Evolutionary conservation across 768 basidiomycete genomes (phyloP).

Genomic region (Russula earlei): DNA sequence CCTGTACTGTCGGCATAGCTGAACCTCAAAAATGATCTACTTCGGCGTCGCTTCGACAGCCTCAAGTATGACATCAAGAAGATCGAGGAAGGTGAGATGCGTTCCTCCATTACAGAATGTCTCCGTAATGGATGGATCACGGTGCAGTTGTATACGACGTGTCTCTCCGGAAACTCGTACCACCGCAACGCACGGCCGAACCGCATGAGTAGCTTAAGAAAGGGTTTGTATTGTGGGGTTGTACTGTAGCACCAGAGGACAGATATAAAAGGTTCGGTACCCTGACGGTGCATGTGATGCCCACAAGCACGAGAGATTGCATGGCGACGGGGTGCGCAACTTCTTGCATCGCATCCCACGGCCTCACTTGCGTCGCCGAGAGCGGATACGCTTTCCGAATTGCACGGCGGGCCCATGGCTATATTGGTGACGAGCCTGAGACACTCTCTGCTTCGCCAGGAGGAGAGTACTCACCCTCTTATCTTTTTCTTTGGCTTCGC

Average conservation of each 20-base stretch:
- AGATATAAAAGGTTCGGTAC: background rate
- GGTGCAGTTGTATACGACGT: slow-evolving; percentile 74
- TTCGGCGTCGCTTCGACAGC: slow-evolving; percentile 71
- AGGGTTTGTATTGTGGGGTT: background rate
- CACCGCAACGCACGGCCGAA: slow-evolving; percentile 18
- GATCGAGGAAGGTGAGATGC: slow-evolving; percentile 65
- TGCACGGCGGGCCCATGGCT: slow-evolving; percentile 73
- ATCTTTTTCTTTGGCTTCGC: slow-evolving; percentile 63
- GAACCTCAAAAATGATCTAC: slow-evolving; percentile 70
- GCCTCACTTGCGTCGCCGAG: slow-evolving; percentile 26
- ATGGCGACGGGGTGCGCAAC: background rate
- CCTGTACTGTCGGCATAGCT: slow-evolving; percentile 34
- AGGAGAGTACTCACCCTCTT: slow-evolving; percentile 52
- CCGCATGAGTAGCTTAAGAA: slow-evolving; percentile 6
- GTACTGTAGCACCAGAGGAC: background rate
- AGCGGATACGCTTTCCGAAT: slow-evolving; percentile 65
- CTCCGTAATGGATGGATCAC: slow-evolving; percentile 1
- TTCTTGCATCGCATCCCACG: background rate
- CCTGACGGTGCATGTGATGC: background rate
- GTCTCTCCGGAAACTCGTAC: slow-evolving; percentile 57
- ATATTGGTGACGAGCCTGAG: background rate
- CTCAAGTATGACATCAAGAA: slow-evolving; percentile 84
- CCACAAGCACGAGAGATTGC: background rate
- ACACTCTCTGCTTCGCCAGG: background rate
- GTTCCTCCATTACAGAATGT: background rate